A percentile compares a stretch with the other conserved stretches of the same genome.
phyloP scores from a whole-genome alignment of 225 moss, liverwort and hornwort species.

The Climacium dendroides region DNA sequence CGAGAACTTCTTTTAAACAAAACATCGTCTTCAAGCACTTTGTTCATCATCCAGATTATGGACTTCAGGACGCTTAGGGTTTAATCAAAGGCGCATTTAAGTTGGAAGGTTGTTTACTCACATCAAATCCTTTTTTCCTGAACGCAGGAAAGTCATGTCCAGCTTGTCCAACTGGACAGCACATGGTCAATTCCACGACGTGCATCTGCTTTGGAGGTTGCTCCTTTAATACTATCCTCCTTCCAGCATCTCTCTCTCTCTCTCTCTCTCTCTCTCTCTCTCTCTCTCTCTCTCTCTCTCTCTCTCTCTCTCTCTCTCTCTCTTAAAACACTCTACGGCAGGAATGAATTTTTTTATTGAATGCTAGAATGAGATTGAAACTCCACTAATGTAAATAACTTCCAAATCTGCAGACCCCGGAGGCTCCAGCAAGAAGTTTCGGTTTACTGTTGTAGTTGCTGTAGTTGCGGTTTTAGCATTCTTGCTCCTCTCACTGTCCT shows the following conservation, averaged over 20 bases:
- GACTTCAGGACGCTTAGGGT: neutral
- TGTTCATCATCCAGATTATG: neutral
- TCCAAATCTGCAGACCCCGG: neutral
- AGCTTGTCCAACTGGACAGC: slow-evolving; percentile 17
- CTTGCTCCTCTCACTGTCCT: neutral
- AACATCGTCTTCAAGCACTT: neutral
- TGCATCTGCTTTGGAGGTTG: slow-evolving; percentile 32
- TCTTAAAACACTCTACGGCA: too few species aligned
- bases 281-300: neutral
- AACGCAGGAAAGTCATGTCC: slow-evolving; percentile 14
- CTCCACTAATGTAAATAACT: neutral
- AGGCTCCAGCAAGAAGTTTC: neutral
- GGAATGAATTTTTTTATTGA: neutral
- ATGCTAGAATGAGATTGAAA: neutral
- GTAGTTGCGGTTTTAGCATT: neutral
- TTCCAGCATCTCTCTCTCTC: neutral
- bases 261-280: neutral
- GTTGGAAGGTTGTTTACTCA: neutral
- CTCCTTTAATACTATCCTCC: too few species aligned
- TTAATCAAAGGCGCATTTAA: neutral
- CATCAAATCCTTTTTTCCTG: neutral
- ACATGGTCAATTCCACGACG: slow-evolving; percentile 8
- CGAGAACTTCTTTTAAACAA: neutral
- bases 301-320: neutral
- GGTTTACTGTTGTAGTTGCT: neutral